Evolutionary conservation across 306 rosid genomes (phyloP).

Genomic region (Parietaria judaica): DNA sequence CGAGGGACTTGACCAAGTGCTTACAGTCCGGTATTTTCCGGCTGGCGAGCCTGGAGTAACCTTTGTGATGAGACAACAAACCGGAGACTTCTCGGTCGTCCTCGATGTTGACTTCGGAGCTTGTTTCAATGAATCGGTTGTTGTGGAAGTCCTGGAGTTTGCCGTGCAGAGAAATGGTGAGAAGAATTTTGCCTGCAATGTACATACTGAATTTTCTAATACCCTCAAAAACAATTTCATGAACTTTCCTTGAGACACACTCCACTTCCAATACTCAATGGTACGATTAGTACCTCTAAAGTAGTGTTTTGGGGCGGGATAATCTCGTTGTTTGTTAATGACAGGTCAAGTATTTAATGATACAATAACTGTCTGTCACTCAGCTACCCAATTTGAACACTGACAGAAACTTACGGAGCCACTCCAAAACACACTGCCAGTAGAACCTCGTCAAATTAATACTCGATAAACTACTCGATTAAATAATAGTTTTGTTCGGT

Average conservation of each 20-base stretch:
- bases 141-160: conserved; percentile 23
- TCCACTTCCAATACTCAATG: neutral
- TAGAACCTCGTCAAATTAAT: no score
- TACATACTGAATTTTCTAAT: conserved; percentile 9
- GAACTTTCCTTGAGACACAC: neutral
- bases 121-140: conserved; percentile 20
- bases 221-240: neutral
- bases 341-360: no score
- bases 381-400: no score
- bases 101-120: conserved; percentile 22
- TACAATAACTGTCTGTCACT: no score
- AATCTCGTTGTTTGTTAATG: no score
- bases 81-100: conserved; percentile 26
- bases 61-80: conserved; percentile 16
- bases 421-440: no score
- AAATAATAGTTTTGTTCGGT: no score
- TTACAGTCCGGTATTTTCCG: conserved; percentile 43
- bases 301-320: no score
- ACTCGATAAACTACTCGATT: no score
- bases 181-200: conserved; percentile 67
- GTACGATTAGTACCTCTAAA: no score
- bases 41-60: conserved; percentile 19
- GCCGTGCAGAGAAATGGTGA: conserved; percentile 55
- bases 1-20: conserved; percentile 37
- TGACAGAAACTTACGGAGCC: no score